Conservation (phyloP, 2,329 filamentous ascomycete genomes). For the Lachnellula hyalina region DNA sequence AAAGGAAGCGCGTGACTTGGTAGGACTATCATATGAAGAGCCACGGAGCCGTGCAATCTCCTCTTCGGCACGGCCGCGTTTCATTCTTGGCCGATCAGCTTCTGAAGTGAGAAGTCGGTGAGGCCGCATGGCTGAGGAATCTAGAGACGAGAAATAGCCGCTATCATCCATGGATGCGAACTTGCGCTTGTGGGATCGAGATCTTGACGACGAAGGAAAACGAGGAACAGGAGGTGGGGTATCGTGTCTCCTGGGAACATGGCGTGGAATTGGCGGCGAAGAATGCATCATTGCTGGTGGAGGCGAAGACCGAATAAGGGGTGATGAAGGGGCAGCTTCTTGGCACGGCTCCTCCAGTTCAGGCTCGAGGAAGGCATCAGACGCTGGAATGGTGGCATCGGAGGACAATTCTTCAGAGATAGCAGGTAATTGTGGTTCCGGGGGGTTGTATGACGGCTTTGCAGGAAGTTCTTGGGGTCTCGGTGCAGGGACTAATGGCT, state of each 20-base stretch:
- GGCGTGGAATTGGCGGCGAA: conserved; percentile 74
- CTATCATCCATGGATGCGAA: conserved; percentile 82
- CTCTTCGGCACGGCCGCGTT: conserved; percentile 87
- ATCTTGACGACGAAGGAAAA: conserved; percentile 57
- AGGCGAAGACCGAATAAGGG: conserved; percentile 63
- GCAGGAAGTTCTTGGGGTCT: conserved; percentile 19
- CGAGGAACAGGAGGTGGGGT: conserved; percentile 70
- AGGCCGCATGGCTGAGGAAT: conserved; percentile 79
- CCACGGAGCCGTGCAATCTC: conserved; percentile 90
- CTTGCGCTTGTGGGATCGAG: conserved; percentile 67
- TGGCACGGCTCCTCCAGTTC: conserved; percentile 46
- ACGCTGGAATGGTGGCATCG: conserved; percentile 71
- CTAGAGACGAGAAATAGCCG: conserved; percentile 93
- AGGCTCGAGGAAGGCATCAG: conserved; percentile 51
- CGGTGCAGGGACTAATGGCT: conserved; percentile 22
- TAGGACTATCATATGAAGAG: conserved; percentile 90
- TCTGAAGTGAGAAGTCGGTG: conserved; percentile 71
- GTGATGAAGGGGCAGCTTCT: conserved; percentile 23
- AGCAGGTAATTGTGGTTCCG: conserved; percentile 19
- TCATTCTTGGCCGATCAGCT: conserved; percentile 71
- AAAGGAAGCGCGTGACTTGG: conserved; percentile 52
- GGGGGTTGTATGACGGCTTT: conserved; percentile 16
- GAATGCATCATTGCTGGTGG: conserved; percentile 71
- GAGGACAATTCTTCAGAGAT: conserved; percentile 57
- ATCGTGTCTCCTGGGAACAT: conserved; percentile 52